Evolutionary conservation across 129 eudicot genomes (phyloP).

Genomic region (Tanacetum coccineum): DNA sequence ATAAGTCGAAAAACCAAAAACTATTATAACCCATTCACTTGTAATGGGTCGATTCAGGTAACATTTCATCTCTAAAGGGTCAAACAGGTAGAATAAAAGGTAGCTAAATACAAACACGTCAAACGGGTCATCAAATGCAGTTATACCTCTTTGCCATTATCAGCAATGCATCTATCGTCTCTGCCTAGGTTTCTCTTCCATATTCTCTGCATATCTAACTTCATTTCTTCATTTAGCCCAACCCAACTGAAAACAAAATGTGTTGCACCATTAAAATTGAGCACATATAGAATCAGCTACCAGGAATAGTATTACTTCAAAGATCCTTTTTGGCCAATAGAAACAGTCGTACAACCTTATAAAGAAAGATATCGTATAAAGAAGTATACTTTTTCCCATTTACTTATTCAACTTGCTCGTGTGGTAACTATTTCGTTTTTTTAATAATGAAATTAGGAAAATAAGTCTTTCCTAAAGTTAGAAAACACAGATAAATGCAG

Average conservation of each 20-base stretch:
- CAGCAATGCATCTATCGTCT: conserved; percentile 97
- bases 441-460: too few species aligned
- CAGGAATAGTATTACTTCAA: too few species aligned
- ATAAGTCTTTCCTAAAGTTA: too few species aligned
- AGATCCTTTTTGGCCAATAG: too few species aligned
- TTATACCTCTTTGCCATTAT: conserved; percentile 95
- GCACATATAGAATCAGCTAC: too few species aligned
- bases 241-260: conserved; percentile 58
- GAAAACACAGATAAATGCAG: too few species aligned
- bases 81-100: neutral
- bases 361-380: neutral
- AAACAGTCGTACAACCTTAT: neutral
- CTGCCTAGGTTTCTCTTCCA: conserved; percentile 99
- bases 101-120: too few species aligned
- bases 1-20: neutral
- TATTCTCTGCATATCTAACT: conserved; percentile 93
- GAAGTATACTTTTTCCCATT: too few species aligned
- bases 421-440: neutral
- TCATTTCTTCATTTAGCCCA: conserved; percentile 91
- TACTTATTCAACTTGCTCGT: neutral
- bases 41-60: too few species aligned
- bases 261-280: conserved; percentile 19
- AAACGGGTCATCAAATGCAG: too few species aligned
- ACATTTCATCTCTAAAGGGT: neutral
- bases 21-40: neutral